Evolutionary conservation across 176 grass and related monocot genomes (phyloP), one percentile per base, ranked within the genome.

Genomic region (Triticum timopheevii): DNA sequence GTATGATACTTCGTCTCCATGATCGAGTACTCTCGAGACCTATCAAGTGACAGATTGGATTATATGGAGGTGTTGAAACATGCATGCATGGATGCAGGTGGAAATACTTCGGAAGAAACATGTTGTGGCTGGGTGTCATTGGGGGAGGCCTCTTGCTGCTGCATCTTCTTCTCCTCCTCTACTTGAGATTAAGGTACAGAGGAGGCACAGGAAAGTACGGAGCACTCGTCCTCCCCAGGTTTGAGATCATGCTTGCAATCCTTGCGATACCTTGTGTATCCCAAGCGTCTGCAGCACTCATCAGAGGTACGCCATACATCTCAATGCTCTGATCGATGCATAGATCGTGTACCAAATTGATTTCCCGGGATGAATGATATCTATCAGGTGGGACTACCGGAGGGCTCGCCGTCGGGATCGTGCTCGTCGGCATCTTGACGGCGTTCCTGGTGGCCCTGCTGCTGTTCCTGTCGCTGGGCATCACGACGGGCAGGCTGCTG

Each of bases 101-200:
- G 97, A 92, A 90, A 12, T 91, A 90, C 44, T 98, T 98, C 20
- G 85, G 88, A 58, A 90, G 94, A 54, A 98, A 96, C 92, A 91
- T 98, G 90, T 81, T 98, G 25, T 98, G 97, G 97, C 68, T 96
- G 82, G 93, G 82, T 2, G 88, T 94, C 39, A 86, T 98, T 13
- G 90, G 87, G 4, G 93, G 88, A 58, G 92, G 93, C 13, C 85
- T 98, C 39, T 44, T 94, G 36, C 71, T 96, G 40, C 78, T 93
- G 20, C 97, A 96, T 49, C 54, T 73, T 12, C 58, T 79, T 27
- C 36, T 91, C 79, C 86, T 98, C 77, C 49, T 90, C 10, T 84
- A 79, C 69, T 30, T 98, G 19, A 88, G 68, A 72, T 8, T 93
- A 36, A 76, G 90, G 30, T 92, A 75, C 76, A 92, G 67, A 10